Evolutionary conservation across 306 rosid species (phyloP), one percentile per base, ranked within the genome.

Genomic region (Notholithocarpus densiflorus): DNA sequence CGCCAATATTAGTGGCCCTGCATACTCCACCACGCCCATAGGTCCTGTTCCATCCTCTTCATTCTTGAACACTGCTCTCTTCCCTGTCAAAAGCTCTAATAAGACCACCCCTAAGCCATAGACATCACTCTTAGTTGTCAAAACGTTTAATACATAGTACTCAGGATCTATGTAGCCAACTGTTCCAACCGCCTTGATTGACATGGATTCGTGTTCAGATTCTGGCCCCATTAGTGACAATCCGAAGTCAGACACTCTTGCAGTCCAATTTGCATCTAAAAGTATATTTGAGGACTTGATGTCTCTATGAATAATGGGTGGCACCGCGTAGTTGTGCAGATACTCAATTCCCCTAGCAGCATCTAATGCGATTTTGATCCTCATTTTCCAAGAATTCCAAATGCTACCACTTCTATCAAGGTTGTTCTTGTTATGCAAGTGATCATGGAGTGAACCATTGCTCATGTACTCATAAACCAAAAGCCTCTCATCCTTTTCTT

Each of bases 151-250:
- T 4, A 80, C 88, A 65, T 80, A 80, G 82, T 82, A 87, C 80
- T 87, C 90, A 1, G 88, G 90, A 43, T 87, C 90, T 26, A 87
- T 87, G 75, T 87, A 87, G n/a, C 90, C 90, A 64, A 87, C 79
- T 9, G 90, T 87, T 8, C 89, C 87, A 9, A 70, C 90, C 1
- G 84, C 85, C 56, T 79, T 78, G 10, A 71, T 66, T 10, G 80
- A 18, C 72, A 56, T 34, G 24, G 19, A 13, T 8, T 77, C 81
- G 29, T 43, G 69, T 48, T 80, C 71, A 21, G 73, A 13, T 15
- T 61, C 73, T 19, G 87, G 81, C 17, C 68, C 78, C 75, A 68
- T 75, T 13, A 87, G 12, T 1, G 90, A 87, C 27, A 87, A 75
- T 17, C 90, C 89, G 19, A 84, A 87, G 78, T 87, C 89, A 0